Conservation (phyloP, 148 eudicot genomes). For the Amaranthus cruentus region DNA sequence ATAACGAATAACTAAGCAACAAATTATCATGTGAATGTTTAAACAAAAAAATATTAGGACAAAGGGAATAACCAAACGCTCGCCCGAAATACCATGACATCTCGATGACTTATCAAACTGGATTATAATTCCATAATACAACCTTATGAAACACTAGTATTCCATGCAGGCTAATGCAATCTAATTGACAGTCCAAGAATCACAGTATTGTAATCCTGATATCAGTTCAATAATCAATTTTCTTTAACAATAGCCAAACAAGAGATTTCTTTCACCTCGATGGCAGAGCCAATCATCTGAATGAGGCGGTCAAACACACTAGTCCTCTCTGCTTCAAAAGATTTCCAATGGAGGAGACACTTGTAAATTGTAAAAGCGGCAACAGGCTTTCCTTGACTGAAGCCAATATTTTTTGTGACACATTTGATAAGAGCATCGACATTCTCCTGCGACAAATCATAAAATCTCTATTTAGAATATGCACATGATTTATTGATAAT, state of each 20-base stretch:
- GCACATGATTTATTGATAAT: background rate
- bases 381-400: constrained; percentile 90
- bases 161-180: too few species aligned
- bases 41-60: too few species aligned
- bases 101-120: too few species aligned
- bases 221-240: too few species aligned
- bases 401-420: constrained; percentile 75
- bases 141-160: too few species aligned
- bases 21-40: too few species aligned
- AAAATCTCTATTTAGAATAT: constrained; percentile 13
- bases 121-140: too few species aligned
- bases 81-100: too few species aligned
- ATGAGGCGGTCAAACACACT: constrained; percentile 96
- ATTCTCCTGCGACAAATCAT: constrained; percentile 60
- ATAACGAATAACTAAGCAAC: too few species aligned
- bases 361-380: constrained; percentile 94
- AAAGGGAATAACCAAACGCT: too few species aligned
- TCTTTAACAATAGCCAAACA: background rate
- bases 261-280: constrained; percentile 57
- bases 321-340: constrained; percentile 96
- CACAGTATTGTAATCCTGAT: too few species aligned
- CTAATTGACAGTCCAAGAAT: too few species aligned
- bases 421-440: constrained; percentile 77
- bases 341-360: constrained; percentile 96
- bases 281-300: constrained; percentile 94